Conservation (phyloP, 2,329 filamentous ascomycete species). For the Metarhizium robertsii region DNA sequence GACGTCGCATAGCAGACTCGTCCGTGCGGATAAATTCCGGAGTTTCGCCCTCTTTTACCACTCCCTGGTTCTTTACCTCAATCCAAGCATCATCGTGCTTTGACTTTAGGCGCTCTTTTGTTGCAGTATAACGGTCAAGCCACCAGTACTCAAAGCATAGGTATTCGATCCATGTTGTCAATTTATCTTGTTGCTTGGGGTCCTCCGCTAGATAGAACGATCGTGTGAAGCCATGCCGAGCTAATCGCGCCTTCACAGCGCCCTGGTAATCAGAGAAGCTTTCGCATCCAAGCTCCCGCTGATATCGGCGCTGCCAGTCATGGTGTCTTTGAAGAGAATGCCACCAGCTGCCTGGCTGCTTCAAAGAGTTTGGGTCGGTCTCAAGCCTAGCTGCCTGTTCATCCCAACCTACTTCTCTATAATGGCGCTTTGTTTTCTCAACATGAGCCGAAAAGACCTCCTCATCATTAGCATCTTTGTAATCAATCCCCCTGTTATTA, state of each 20-base stretch:
- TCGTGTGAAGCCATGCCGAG: slow-evolving; percentile 18
- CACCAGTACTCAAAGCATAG: slow-evolving; percentile 19
- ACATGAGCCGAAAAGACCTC: slow-evolving; percentile 8
- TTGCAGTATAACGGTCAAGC: slow-evolving; percentile 11
- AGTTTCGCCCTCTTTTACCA: slow-evolving; percentile 13
- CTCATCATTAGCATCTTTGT: slow-evolving; percentile 8
- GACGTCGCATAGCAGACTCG: not conserved
- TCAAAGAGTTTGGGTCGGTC: slow-evolving; percentile 7
- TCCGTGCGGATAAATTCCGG: slow-evolving; percentile 5
- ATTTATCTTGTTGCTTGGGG: slow-evolving; percentile 18
- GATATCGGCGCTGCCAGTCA: slow-evolving; percentile 1
- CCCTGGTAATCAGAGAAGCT: slow-evolving; percentile 16
- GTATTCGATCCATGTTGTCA: slow-evolving; percentile 31
- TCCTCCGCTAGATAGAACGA: slow-evolving; percentile 20
- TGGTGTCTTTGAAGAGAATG: slow-evolving; percentile 1
- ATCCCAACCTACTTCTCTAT: not conserved
- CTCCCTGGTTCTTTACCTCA: slow-evolving; percentile 17
- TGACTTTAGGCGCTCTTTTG: slow-evolving; percentile 12
- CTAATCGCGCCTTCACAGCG: slow-evolving; percentile 15
- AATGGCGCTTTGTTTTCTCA: slow-evolving; percentile 4
- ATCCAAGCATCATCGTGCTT: slow-evolving; percentile 20
- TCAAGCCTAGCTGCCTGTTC: slow-evolving; percentile 5
- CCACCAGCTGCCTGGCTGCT: slow-evolving; percentile 1
- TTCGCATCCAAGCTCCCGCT: slow-evolving; percentile 10
- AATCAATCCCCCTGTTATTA: slow-evolving; percentile 12